phyloP scores from a whole-genome alignment of 2,329 filamentous ascomycete genomes.

The Fusarium poae region DNA sequence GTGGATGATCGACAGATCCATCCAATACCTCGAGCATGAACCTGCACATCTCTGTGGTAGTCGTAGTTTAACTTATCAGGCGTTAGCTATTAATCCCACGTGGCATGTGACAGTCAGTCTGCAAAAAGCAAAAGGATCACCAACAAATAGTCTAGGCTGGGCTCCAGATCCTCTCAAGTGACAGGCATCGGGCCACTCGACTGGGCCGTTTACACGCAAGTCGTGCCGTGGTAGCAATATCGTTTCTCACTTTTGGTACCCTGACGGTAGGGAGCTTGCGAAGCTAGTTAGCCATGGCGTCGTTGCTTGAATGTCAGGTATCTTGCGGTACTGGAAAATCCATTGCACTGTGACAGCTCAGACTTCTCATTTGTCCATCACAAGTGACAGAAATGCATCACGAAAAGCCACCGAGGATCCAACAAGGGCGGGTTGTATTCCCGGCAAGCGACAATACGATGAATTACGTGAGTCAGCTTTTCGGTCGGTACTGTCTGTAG shows the following conservation, averaged over 20 bases:
- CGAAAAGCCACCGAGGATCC: constrained; percentile 23
- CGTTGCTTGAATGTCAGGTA: constrained; percentile 41
- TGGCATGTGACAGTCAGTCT: constrained; percentile 41
- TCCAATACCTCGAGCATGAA: not conserved
- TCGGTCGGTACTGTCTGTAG: constrained; percentile 2
- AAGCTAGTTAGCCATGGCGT: constrained; percentile 45
- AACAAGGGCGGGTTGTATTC: constrained; percentile 23
- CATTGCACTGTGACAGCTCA: constrained; percentile 44
- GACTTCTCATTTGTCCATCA: constrained; percentile 44
- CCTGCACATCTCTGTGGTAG: not conserved
- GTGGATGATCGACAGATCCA: not conserved
- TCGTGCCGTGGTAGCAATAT: constrained; percentile 6
- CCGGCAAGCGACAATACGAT: constrained; percentile 30
- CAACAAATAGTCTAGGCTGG: constrained; percentile 16
- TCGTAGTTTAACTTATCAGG: constrained; percentile 22
- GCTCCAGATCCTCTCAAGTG: not conserved
- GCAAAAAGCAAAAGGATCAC: constrained; percentile 33
- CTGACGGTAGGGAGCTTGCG: constrained; percentile 23
- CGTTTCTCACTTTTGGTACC: constrained; percentile 23
- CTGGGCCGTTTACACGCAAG: not conserved
- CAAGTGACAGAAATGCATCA: constrained; percentile 41
- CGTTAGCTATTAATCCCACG: constrained; percentile 44
- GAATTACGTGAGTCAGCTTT: constrained; percentile 1
- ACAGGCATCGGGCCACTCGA: not conserved
- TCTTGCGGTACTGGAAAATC: constrained; percentile 42